Evolutionary conservation across 2,329 filamentous ascomycete genomes (phyloP), one percentile per base, ranked within the genome.

Genomic region (Magnaporthiopsis incrustans): DNA sequence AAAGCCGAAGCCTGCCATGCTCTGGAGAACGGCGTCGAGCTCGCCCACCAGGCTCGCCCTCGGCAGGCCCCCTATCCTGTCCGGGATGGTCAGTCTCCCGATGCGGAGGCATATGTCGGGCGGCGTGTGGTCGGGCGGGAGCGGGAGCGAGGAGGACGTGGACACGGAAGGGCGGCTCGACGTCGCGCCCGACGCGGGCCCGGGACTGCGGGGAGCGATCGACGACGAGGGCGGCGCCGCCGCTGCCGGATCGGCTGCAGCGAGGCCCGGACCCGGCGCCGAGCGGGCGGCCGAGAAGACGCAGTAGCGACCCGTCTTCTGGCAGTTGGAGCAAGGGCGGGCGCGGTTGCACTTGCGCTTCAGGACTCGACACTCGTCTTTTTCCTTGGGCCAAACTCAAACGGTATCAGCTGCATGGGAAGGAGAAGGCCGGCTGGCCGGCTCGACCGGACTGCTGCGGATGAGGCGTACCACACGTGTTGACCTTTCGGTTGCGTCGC

Each of bases 21-120:
- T 18, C 15, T 30, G 57, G 1, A 60, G 58, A 2, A 60, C 12
- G 30, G 27, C 32, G 5, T 60, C 58, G 32, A 60, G 22, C 32
- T 60, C 58, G 58, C 27, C 14, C 26, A 60, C 32, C 26, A 60
- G 12, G 32, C 30, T 25, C 32, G 27, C 58, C 26, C 58, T 27
- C 22, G 27, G 58, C 58, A 60, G 12, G 1, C 58, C 58, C 2
- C 32, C 58, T 15, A 60, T 38, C 14, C 58, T 27, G 22, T 60
- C 58, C 22, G 58, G 38, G 26, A 60, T 35, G 7, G 22, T 60
- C 7, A 60, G 58, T 27, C 32, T 60, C 27, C 58, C 58, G 30
- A 60, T 32, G 32, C 58, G 58, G 27, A 60, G 58, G 32, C 58
- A 60, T 32, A 60, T 60, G 14, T 60, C 58, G 22, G 58, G 30